These are phyloP conservation scores for Oryza rufipogon DNA, from an alignment of 176 grass and related monocot genomes.

Conservation along the genomic window DNA sequence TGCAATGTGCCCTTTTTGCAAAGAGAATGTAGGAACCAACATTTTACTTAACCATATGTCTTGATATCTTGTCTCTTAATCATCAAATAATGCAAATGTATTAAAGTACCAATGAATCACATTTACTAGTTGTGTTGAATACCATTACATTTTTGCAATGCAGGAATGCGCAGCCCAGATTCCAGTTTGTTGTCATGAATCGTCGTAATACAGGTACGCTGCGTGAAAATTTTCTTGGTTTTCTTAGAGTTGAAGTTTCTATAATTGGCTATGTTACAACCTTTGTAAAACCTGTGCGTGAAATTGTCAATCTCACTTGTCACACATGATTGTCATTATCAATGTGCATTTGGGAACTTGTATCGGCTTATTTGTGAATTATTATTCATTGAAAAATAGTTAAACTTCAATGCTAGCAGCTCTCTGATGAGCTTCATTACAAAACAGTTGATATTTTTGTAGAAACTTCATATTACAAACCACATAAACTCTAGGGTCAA, in stretches of 20 bases:
- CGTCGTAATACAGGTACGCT: slow-evolving; percentile 62
- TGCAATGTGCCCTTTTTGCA: background rate
- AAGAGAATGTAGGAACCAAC: background rate
- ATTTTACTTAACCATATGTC: background rate
- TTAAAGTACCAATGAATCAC: background rate
- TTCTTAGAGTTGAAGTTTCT: slow-evolving; percentile 1
- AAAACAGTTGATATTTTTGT: background rate
- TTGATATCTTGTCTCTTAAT: background rate
- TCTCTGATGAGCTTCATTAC: background rate
- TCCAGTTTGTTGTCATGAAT: slow-evolving; percentile 77
- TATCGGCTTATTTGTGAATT: background rate
- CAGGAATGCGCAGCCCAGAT: slow-evolving; percentile 66
- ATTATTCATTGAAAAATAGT: background rate
- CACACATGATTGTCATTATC: background rate
- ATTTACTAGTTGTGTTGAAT: background rate
- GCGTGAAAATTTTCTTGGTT: background rate
- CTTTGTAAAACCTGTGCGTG: background rate
- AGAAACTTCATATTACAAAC: background rate
- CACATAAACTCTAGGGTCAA: background rate
- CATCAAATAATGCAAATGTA: background rate
- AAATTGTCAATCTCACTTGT: background rate
- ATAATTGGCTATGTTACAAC: background rate
- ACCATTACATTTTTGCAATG: background rate
- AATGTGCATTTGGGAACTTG: background rate
- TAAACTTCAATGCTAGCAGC: background rate